Conservation (phyloP, 2,329 filamentous ascomycete genomes). For the Venturia aucupariae region DNA sequence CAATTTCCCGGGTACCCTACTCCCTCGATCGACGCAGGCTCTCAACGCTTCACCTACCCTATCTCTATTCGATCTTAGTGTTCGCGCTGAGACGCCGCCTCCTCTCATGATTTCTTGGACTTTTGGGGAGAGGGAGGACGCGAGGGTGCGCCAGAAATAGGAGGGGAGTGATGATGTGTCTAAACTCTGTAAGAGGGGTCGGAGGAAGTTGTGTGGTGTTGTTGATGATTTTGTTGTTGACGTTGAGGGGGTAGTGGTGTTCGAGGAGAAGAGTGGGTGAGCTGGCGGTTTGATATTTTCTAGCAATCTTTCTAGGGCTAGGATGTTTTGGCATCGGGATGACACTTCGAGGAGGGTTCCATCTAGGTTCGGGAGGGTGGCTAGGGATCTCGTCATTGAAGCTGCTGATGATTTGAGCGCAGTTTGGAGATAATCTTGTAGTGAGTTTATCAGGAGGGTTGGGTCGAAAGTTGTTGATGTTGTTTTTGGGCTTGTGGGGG, state of each 20-base stretch:
- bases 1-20: slow-evolving; percentile 48
- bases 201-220: slow-evolving; percentile 48
- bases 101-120: slow-evolving; percentile 78
- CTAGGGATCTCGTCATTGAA: slow-evolving; percentile 63
- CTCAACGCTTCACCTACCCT: slow-evolving; percentile 67
- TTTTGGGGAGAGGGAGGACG: slow-evolving; percentile 62
- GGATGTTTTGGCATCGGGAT: slow-evolving; percentile 77
- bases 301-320: slow-evolving; percentile 76
- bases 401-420: slow-evolving; percentile 71
- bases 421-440: slow-evolving; percentile 76
- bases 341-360: slow-evolving; percentile 73
- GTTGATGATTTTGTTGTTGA: slow-evolving; percentile 7
- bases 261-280: slow-evolving; percentile 53
- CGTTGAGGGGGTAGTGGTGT: background rate
- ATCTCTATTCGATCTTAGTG: slow-evolving; percentile 65
- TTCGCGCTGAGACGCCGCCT: slow-evolving; percentile 76
- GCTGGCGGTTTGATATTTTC: slow-evolving; percentile 55
- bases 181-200: slow-evolving; percentile 63
- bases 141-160: slow-evolving; percentile 89
- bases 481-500: slow-evolving; percentile 49
- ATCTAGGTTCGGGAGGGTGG: slow-evolving; percentile 72
- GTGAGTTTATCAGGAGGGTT: slow-evolving; percentile 60
- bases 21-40: slow-evolving; percentile 74
- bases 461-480: slow-evolving; percentile 49
- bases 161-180: slow-evolving; percentile 81